Evolutionary conservation across 805 yeast species (phyloP).

Genomic region (Starmera caribaea): DNA sequence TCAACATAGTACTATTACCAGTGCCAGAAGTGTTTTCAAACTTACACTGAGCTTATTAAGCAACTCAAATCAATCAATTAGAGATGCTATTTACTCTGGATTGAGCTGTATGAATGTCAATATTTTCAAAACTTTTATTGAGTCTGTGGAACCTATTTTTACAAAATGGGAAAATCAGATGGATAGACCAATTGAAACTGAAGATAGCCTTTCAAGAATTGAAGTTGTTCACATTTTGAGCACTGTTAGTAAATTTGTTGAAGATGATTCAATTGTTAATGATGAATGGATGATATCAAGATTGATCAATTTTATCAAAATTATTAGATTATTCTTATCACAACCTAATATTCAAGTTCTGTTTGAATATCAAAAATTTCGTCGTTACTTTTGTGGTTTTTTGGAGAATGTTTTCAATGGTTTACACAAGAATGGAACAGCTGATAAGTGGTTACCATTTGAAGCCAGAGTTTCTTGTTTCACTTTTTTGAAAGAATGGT

Average conservation of each 20-base stretch:
- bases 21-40: conserved; percentile 82
- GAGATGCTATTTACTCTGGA: conserved; percentile 86
- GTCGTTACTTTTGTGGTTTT: conserved; percentile 78
- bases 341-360: conserved; percentile 48
- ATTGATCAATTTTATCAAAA: conserved; percentile 51
- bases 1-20: conserved; percentile 86
- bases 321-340: conserved; percentile 50
- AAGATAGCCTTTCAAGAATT: conserved; percentile 45
- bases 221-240: conserved; percentile 73
- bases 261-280: conserved; percentile 36
- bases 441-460: conserved; percentile 64
- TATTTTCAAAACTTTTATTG: conserved; percentile 73
- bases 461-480: conserved; percentile 79
- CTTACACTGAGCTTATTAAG: conserved; percentile 78
- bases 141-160: conserved; percentile 56
- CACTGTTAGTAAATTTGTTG: conserved; percentile 55
- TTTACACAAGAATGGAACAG: conserved; percentile 30
- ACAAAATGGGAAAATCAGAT: conserved; percentile 44
- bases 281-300: conserved; percentile 66
- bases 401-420: conserved; percentile 66
- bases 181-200: conserved; percentile 20
- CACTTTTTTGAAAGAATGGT: conserved; percentile 84
- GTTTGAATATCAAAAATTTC: conserved; percentile 63
- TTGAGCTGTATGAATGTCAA: conserved; percentile 84
- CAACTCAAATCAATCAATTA: conserved; percentile 56